phyloP scores from a whole-genome alignment of 345 rosid genomes.

The Gynandropsis gynandra region DNA sequence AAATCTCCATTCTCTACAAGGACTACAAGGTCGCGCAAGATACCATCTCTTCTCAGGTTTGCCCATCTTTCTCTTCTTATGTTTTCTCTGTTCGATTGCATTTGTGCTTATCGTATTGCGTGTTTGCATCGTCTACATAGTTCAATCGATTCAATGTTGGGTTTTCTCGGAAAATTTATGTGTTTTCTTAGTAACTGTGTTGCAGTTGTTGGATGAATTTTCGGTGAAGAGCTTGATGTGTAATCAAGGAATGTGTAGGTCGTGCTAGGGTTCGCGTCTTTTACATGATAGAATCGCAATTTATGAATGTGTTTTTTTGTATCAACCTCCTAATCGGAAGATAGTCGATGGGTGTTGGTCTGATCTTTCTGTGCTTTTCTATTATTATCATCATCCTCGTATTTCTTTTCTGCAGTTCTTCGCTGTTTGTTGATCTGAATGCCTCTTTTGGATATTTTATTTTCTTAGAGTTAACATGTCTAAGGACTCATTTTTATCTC shows the following conservation, averaged over 20 bases:
- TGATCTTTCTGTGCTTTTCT: no score
- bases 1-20: constrained; percentile 62
- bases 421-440: no score
- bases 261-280: constrained; percentile 17
- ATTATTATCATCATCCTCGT: no score
- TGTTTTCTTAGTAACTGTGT: no score
- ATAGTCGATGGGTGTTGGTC: not conserved
- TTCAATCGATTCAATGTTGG: constrained; percentile 1
- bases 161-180: no score
- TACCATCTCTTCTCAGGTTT: constrained; percentile 72
- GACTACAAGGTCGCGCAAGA: constrained; percentile 83
- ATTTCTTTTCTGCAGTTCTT: no score
- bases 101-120: no score
- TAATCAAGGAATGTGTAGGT: not conserved
- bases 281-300: not conserved
- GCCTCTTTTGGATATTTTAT: no score
- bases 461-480: no score
- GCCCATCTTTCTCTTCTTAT: not conserved
- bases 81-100: constrained; percentile 3
- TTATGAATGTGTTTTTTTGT: not conserved
- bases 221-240: no score
- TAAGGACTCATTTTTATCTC: no score
- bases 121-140: not conserved
- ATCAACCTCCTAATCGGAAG: not conserved
- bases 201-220: no score